Base-by-base conservation (phyloP, 371 early-diverging fungal species). In the Mortierella sp. region DNA sequence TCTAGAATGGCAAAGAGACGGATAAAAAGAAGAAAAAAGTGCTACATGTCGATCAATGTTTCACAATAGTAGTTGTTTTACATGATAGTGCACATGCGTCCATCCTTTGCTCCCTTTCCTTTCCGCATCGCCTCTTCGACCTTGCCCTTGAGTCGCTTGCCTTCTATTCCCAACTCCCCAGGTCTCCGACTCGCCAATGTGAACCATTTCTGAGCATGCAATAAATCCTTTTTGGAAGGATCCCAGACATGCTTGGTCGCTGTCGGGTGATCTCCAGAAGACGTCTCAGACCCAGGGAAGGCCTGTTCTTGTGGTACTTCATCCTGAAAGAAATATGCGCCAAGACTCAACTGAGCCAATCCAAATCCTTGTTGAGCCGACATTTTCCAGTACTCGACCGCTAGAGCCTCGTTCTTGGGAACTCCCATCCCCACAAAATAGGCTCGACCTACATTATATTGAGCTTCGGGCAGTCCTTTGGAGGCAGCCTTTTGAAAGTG, bases 321-420 rank as follows among this genome's bases (percentile, higher is more conserved):
- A 12, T 79, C 70, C 44, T 79, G 79, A n/a, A 79, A 79, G 62
- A 69, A 79, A 51, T 79, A 79, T 7, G 73, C 70, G 14, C 79
- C 79, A 18, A 79, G 51, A 66, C 66, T 72, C 66, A 77, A 43
- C 45, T 77, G 79, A 0, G 79, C 79, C 56, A 79, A 55, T 4
- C 79, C 79, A 57, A 72, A 79, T 1, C 79, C 79, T 57, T 79
- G 79, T 25, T 73, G 69, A 0, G 66, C 79, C 4, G 73, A 56
- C 79, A 79, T 79, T 43, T 79, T 79, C 79, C 79, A 79, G 56
- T 79, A 79, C 61, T 79, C 79, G 43, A 79, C 64, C 1, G 79
- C 79, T 46, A 79, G 30, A 2, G 69, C 73, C 18, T 79, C 79
- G 51, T 79, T 79, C 66, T 73, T 72, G 59, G 73, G 61, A 4